phyloP scores from a whole-genome alignment of 495 filamentous ascomycete species.

The Achaetomiella virescens region DNA sequence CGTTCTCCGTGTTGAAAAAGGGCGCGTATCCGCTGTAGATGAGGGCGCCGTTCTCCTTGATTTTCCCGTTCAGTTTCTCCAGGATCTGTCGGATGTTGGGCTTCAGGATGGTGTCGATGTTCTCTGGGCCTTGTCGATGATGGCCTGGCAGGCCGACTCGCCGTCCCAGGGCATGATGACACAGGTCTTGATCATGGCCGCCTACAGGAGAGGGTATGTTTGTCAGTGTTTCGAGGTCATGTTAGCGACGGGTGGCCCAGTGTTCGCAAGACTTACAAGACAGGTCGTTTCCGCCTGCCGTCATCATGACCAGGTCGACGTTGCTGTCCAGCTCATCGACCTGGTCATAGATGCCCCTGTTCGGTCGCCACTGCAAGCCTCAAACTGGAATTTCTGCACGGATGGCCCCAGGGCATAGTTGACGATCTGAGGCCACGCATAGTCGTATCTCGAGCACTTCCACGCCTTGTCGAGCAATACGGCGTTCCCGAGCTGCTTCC shows the following conservation, averaged over 20 bases:
- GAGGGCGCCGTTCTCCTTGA: background rate
- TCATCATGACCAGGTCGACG: background rate
- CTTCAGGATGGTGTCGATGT: background rate
- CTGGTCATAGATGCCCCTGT: background rate
- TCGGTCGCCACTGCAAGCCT: background rate
- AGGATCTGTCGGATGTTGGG: background rate
- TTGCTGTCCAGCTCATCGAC: background rate
- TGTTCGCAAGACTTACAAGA: no score
- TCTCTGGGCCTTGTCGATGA: background rate
- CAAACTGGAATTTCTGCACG: background rate
- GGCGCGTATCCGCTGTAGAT: background rate
- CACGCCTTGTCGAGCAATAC: background rate
- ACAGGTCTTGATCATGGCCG: conserved; percentile 1
- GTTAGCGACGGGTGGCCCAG: no score
- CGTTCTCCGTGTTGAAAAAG: conserved; percentile 4
- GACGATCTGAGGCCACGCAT: background rate
- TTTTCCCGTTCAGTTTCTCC: background rate
- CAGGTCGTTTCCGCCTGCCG: background rate
- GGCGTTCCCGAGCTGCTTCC: background rate
- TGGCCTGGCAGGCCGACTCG: background rate
- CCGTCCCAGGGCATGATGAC: background rate
- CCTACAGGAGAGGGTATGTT: no score
- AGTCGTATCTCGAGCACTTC: background rate
- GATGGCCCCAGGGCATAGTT: background rate
- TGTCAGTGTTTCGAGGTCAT: no score